phyloP scores from a whole-genome alignment of 495 filamentous ascomycete genomes.

The Neurospora tetraspora region DNA sequence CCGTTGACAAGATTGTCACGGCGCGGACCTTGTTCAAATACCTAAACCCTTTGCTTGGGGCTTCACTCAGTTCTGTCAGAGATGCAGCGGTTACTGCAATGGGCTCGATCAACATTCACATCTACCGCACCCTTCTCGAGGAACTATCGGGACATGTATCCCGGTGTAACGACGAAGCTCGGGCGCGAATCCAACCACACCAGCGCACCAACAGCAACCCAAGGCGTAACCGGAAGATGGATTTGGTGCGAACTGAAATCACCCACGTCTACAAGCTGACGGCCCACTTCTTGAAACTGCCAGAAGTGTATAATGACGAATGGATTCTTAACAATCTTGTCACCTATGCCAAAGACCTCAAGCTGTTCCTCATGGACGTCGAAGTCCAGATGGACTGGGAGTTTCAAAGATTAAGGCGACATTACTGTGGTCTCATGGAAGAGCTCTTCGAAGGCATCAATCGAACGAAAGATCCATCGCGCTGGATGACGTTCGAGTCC shows the following conservation, averaged over 20 bases:
- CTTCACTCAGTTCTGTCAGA: slow-evolving; percentile 62
- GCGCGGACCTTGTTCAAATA: slow-evolving; percentile 82
- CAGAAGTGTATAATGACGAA: slow-evolving; percentile 75
- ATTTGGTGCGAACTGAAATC: slow-evolving; percentile 83
- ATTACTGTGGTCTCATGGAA: slow-evolving; percentile 90
- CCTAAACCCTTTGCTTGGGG: slow-evolving; percentile 77
- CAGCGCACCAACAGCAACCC: slow-evolving; percentile 68
- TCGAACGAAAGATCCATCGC: slow-evolving; percentile 69
- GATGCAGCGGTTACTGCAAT: slow-evolving; percentile 88
- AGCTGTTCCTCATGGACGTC: slow-evolving; percentile 84
- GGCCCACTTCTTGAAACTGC: slow-evolving; percentile 74
- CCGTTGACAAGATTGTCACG: slow-evolving; percentile 75
- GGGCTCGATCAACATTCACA: slow-evolving; percentile 87
- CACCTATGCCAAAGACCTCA: slow-evolving; percentile 82
- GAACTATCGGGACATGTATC: slow-evolving; percentile 76
- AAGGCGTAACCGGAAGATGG: slow-evolving; percentile 65
- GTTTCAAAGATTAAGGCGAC: slow-evolving; percentile 81
- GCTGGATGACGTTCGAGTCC: slow-evolving; percentile 94
- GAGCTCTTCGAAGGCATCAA: slow-evolving; percentile 88
- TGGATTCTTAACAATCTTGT: slow-evolving; percentile 88
- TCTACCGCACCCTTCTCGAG: slow-evolving; percentile 89
- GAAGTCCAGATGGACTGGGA: slow-evolving; percentile 96
- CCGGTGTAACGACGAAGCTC: slow-evolving; percentile 77
- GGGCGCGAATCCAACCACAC: slow-evolving; percentile 58
- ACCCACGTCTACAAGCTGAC: slow-evolving; percentile 93